phyloP scores from a whole-genome alignment of 1,284 basidiomycete species.

The Naganishia liquefaciens region DNA sequence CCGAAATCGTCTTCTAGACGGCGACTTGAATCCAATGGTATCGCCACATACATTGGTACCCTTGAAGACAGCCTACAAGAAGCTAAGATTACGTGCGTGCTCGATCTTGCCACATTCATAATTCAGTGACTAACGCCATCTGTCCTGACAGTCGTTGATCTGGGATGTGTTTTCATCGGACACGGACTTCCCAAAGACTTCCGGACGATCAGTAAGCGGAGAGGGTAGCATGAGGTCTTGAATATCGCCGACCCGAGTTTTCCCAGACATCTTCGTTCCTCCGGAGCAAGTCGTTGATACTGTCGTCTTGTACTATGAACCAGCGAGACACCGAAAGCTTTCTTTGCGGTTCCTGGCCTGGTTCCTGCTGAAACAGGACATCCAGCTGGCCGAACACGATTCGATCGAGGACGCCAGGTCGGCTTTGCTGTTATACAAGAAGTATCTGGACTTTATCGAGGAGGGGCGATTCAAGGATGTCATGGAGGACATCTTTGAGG shows the following conservation, averaged over 20 bases:
- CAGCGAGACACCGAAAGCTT: constrained; percentile 76
- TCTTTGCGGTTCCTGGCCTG: constrained; percentile 93
- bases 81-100: constrained; percentile 68
- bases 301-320: constrained; percentile 88
- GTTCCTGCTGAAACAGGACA: constrained; percentile 86
- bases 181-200: constrained; percentile 99
- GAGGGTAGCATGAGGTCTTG: no score
- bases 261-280: constrained; percentile 87
- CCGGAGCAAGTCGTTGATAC: constrained; percentile 95
- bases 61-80: constrained; percentile 95
- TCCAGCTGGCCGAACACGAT: constrained; percentile 91
- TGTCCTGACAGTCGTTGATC: constrained; percentile 73
- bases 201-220: constrained; percentile 81
- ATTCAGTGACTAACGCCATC: background rate
- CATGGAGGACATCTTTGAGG: constrained; percentile 68
- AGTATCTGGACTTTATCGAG: constrained; percentile 75
- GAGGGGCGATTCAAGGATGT: constrained; percentile 81
- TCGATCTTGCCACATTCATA: constrained; percentile 8
- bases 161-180: constrained; percentile 94
- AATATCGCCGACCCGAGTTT: no score
- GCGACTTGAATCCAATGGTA: constrained; percentile 78
- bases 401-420: constrained; percentile 94
- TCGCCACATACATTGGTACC: constrained; percentile 90
- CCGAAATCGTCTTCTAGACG: constrained; percentile 20
- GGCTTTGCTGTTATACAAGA: constrained; percentile 81